Evolutionary conservation across 164 flowering plant genomes (phyloP).

Genomic region (Magnolia officinalis): DNA sequence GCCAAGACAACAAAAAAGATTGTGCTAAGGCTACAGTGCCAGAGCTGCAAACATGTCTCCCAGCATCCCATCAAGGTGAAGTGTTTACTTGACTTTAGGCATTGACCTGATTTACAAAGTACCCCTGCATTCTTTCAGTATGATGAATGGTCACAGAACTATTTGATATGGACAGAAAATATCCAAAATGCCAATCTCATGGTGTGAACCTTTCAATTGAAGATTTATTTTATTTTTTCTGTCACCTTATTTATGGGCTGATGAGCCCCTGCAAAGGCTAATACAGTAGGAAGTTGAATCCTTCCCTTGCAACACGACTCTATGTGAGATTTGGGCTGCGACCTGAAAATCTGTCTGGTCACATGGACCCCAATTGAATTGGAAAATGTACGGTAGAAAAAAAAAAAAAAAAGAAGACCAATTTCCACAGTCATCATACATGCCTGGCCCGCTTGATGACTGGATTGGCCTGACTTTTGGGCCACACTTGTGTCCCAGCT

Average conservation of each 20-base stretch:
- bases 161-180: too few relatives aligned
- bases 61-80: constrained; percentile 21
- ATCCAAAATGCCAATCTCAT: not conserved
- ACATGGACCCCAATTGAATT: too few relatives aligned
- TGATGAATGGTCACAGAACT: not conserved
- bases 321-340: not conserved
- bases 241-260: not conserved
- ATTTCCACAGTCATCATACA: too few relatives aligned
- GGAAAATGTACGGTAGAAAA: too few relatives aligned
- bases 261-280: too few relatives aligned
- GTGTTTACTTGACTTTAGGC: not conserved
- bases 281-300: too few relatives aligned
- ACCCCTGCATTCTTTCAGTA: not conserved
- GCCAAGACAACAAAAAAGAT: constrained; percentile 22
- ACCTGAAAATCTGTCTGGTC: not conserved
- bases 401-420: too few relatives aligned
- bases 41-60: constrained; percentile 23
- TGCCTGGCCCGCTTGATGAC: too few relatives aligned
- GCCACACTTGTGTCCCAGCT: too few relatives aligned
- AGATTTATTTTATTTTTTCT: not conserved
- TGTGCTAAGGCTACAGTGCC: constrained; percentile 24
- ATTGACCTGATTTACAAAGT: not conserved
- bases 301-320: not conserved
- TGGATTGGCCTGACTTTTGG: too few relatives aligned
- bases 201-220: not conserved